These are phyloP conservation scores for Penicillium desertorum DNA, from an alignment of 495 filamentous ascomycete genomes.

Conservation along the genomic window DNA sequence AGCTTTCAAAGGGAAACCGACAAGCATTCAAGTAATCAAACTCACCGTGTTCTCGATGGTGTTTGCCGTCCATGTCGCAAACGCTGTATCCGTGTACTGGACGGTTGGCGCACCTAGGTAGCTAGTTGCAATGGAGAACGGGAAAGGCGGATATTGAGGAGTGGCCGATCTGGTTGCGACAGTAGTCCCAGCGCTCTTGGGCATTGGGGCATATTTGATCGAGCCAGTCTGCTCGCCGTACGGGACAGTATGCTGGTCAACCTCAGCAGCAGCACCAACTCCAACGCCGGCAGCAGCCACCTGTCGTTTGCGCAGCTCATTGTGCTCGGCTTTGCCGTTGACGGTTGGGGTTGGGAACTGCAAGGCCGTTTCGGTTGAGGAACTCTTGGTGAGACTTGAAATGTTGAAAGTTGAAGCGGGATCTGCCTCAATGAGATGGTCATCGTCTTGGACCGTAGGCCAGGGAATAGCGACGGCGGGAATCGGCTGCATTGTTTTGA, in stretches of 20 bases:
- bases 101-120: slow-evolving; percentile 55
- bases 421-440: slow-evolving; percentile 16
- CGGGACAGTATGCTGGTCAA: slow-evolving; percentile 49
- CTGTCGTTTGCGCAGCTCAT: slow-evolving; percentile 37
- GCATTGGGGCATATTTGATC: slow-evolving; percentile 73
- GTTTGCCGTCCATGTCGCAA: slow-evolving; percentile 53
- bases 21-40: slow-evolving; percentile 1
- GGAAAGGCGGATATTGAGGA: slow-evolving; percentile 62
- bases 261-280: neutral
- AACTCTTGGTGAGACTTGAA: neutral
- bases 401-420: slow-evolving; percentile 11
- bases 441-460: slow-evolving; percentile 5
- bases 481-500: slow-evolving; percentile 38
- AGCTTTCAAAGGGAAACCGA: neutral
- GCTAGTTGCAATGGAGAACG: slow-evolving; percentile 57
- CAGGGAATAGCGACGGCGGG: slow-evolving; percentile 45
- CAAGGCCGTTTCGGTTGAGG: slow-evolving; percentile 11
- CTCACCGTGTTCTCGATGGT: slow-evolving; percentile 67
- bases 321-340: slow-evolving; percentile 12
- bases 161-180: slow-evolving; percentile 58
- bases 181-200: slow-evolving; percentile 61
- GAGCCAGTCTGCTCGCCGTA: slow-evolving; percentile 63
- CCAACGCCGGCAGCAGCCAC: slow-evolving; percentile 4
- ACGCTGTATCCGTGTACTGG: slow-evolving; percentile 60
- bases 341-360: slow-evolving; percentile 22